Evolutionary conservation across 2,329 filamentous ascomycete species (phyloP).

Genomic region (Emericellopsis atlantica): DNA sequence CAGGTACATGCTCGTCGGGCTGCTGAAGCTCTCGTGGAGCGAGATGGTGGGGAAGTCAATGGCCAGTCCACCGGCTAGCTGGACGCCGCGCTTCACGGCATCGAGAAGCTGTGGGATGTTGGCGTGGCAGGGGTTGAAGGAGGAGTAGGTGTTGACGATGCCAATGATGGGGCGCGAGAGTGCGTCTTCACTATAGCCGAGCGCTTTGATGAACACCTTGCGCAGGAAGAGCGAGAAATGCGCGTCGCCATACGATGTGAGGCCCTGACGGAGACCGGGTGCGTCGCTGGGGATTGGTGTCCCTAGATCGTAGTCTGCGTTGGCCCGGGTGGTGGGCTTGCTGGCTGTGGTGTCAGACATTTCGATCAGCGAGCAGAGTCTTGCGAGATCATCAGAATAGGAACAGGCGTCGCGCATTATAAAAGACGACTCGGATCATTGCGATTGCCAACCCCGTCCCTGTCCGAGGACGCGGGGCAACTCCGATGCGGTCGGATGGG

Average conservation of each 20-base stretch:
- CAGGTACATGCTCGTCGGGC: conserved; percentile 63
- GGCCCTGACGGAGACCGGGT: conserved; percentile 47
- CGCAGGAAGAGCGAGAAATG: conserved; percentile 66
- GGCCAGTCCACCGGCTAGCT: conserved; percentile 53
- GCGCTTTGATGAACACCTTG: conserved; percentile 66
- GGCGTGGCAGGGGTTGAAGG: conserved; percentile 64
- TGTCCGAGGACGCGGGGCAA: too few relatives aligned
- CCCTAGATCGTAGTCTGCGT: conserved; percentile 47
- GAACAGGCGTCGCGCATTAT: too few relatives aligned
- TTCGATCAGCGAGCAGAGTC: too few relatives aligned
- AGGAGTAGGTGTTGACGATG: conserved; percentile 60
- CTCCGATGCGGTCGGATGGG: too few relatives aligned
- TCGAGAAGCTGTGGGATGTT: conserved; percentile 62
- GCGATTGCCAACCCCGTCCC: too few relatives aligned
- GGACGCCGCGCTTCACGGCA: conserved; percentile 55
- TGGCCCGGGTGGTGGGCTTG: neutral
- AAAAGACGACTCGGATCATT: too few relatives aligned
- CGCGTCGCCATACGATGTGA: conserved; percentile 59
- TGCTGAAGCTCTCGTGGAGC: conserved; percentile 55
- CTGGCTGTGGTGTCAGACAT: too few relatives aligned
- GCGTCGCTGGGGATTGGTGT: conserved; percentile 32
- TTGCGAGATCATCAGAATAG: too few relatives aligned
- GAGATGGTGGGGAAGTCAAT: conserved; percentile 67
- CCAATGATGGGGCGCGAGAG: conserved; percentile 61
- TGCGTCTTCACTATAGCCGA: conserved; percentile 61